Percentiles rank a stretch among this genome's conserved stretches.
These are phyloP conservation scores for Mycena filopes DNA, from an alignment of 768 basidiomycete genomes.

Conservation along the genomic window DNA sequence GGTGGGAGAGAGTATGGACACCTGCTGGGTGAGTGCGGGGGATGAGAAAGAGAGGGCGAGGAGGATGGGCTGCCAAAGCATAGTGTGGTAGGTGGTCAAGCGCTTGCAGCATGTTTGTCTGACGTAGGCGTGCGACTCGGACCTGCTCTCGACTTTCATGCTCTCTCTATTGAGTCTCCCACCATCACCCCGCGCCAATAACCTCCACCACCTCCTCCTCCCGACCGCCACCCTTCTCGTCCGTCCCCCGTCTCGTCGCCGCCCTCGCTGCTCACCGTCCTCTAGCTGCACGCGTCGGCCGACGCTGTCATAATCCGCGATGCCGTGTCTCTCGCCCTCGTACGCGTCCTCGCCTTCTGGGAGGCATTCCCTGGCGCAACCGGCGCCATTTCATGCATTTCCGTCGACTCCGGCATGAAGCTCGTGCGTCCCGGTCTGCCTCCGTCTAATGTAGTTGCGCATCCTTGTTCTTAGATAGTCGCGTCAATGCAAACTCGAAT, in stretches of 20 bases:
- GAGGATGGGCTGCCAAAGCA: slow-evolving; percentile 23
- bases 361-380: slow-evolving; percentile 79
- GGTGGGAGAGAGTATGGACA: slow-evolving; percentile 51
- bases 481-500: slow-evolving; percentile 75
- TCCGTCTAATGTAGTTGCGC: slow-evolving; percentile 20
- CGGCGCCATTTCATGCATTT: slow-evolving; percentile 65
- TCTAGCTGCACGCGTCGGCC: slow-evolving; percentile 81
- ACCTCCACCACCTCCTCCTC: slow-evolving; percentile 67
- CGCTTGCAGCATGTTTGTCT: too few species aligned
- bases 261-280: slow-evolving; percentile 24
- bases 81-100: slow-evolving; percentile 15
- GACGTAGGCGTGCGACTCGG: too few species aligned
- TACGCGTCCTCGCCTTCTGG: slow-evolving; percentile 80
- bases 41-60: slow-evolving; percentile 38
- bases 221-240: slow-evolving; percentile 69
- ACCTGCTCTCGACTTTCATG: slow-evolving; percentile 5
- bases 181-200: slow-evolving; percentile 60
- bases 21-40: slow-evolving; percentile 33
- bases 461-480: slow-evolving; percentile 63
- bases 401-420: slow-evolving; percentile 84
- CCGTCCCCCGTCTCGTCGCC: slow-evolving; percentile 40
- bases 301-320: slow-evolving; percentile 77
- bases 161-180: slow-evolving; percentile 7
- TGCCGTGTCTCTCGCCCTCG: slow-evolving; percentile 70
- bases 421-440: slow-evolving; percentile 62